A percentile compares a stretch with the other conserved stretches of the same genome.
phyloP scores from a whole-genome alignment of 495 filamentous ascomycete genomes.

The Penicillium psychrofluorescens region DNA sequence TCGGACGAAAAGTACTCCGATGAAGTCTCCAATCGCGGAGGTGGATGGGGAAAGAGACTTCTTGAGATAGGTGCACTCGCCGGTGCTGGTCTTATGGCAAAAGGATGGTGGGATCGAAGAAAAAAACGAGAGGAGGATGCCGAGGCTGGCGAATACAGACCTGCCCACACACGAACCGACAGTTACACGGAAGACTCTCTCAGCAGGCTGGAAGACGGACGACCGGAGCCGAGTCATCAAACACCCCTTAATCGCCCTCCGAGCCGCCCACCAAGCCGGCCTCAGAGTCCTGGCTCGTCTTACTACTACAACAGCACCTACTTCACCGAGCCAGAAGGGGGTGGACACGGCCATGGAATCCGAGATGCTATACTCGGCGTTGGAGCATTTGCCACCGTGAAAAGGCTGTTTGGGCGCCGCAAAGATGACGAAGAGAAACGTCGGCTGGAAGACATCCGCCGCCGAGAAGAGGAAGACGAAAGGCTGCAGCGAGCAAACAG shows the following conservation, averaged over 20 bases:
- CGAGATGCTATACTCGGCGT: slow-evolving; percentile 61
- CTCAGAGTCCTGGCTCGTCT: slow-evolving; percentile 35
- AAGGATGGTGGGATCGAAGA: slow-evolving; percentile 55
- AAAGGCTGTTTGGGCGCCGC: slow-evolving; percentile 57
- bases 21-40: slow-evolving; percentile 28
- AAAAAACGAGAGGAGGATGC: slow-evolving; percentile 48
- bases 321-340: slow-evolving; percentile 25
- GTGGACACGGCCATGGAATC: slow-evolving; percentile 37
- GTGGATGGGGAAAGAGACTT: slow-evolving; percentile 58
- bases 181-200: slow-evolving; percentile 38
- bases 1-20: slow-evolving; percentile 57
- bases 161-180: slow-evolving; percentile 32
- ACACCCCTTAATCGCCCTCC: slow-evolving; percentile 36
- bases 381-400: slow-evolving; percentile 56
- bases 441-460: slow-evolving; percentile 53
- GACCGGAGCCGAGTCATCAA: slow-evolving; percentile 30
- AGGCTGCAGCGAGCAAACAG: slow-evolving; percentile 47
- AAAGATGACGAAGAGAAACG: slow-evolving; percentile 56
- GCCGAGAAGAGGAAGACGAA: slow-evolving; percentile 53
- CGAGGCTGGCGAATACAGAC: slow-evolving; percentile 43
- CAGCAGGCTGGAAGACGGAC: slow-evolving; percentile 36
- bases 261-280: slow-evolving; percentile 31
- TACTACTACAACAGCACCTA: slow-evolving; percentile 41
- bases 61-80: slow-evolving; percentile 59
- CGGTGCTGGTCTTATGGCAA: slow-evolving; percentile 58